Evolutionary conservation across 495 filamentous ascomycete genomes (phyloP), one percentile per base, ranked within the genome.

Genomic region (Lichina pygmaea): DNA sequence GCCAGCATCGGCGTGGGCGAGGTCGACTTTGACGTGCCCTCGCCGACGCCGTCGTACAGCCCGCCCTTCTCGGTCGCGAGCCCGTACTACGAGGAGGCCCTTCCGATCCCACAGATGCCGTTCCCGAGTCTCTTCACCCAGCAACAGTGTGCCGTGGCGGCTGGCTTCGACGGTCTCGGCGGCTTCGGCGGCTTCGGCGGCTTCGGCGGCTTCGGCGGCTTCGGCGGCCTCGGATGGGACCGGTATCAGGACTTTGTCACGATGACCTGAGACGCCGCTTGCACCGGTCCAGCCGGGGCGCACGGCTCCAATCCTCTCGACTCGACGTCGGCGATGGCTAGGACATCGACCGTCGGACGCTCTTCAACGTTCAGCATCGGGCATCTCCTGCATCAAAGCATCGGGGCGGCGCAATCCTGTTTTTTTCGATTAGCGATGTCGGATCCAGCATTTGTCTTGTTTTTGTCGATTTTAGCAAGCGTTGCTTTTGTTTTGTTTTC

Each of bases 121-220:
- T 67, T 97, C 33, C 86, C 89, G 15, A 95, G 89, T 63, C 78
- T 83, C 72, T 68, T 95, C 43, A 70, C 80, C 48, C 71, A 73
- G 52, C 70, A 71, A 54, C 81, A 83, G 58, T 97, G 89, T 64
- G 78, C 82, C 54, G 72, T 73, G 46, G 73, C 74, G 59, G 59
- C 68, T 49, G 80, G 80, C 12, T 85, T 31, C 44, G 13, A 39
- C 36, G 36, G 34, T 8, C n/a, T n/a, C n/a, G n/a, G n/a, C n/a
- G n/a, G 24, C 2, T 24, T 24, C 24, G 24, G 24, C 24, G 24
- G 24, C 24, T 24, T 24, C 4, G 24, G 24, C 24, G 24, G 24
- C 4, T 24, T 24, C 4, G 24, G 24, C 24, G 24, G 24, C 2
- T 1, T 24, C 4, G 24, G 24, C 24, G 24, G 24, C 24, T 41